Conservation (phyloP, 768 basidiomycete species). For the Leucosporidium yakuticum region DNA sequence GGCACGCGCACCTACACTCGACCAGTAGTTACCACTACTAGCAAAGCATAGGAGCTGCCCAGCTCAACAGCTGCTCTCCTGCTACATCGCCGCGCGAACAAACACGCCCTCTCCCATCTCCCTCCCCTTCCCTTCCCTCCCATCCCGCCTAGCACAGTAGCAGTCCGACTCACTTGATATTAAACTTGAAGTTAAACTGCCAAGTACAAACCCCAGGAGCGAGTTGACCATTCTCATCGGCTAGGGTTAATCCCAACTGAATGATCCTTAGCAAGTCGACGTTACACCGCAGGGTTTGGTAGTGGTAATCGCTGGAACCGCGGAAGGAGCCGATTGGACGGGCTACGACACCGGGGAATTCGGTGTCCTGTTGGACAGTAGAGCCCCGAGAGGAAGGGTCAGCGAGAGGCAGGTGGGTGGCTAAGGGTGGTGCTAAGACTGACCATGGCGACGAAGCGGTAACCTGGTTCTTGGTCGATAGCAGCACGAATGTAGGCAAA, state of each 20-base stretch:
- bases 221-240: constrained; percentile 86
- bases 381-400: constrained; percentile 34
- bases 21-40: no score
- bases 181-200: constrained; percentile 99
- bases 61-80: background rate
- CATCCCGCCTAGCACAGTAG: background rate
- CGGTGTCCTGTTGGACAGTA: constrained; percentile 68
- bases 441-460: constrained; percentile 93
- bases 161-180: constrained; percentile 58
- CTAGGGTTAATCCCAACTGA: constrained; percentile 89
- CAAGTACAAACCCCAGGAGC: constrained; percentile 88
- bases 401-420: background rate
- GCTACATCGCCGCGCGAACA: background rate
- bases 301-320: constrained; percentile 96
- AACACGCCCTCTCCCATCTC: background rate
- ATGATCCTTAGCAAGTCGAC: constrained; percentile 97
- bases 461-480: constrained; percentile 60
- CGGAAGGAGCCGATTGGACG: constrained; percentile 94
- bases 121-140: background rate
- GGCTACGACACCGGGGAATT: constrained; percentile 97
- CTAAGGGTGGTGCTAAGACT: constrained; percentile 28
- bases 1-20: no score
- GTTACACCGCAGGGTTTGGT: constrained; percentile 97
- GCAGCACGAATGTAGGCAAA: constrained; percentile 79
- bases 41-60: no score